These are phyloP conservation scores for Fraxinus excelsior DNA, from an alignment of 257 asterid species.

Conservation along the genomic window DNA sequence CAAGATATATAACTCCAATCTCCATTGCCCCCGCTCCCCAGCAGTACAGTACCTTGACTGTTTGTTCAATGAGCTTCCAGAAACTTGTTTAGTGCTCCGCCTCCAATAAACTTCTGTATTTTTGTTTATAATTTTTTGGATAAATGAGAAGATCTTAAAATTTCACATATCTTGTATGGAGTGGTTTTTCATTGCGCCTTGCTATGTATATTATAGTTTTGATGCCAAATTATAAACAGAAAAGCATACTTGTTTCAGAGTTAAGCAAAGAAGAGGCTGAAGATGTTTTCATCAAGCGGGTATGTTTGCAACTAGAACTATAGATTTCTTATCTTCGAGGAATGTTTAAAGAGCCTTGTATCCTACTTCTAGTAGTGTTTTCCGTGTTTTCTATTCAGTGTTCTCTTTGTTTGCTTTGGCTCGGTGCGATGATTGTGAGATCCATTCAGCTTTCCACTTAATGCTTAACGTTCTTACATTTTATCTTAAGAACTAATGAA, in stretches of 20 bases:
- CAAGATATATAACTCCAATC: no score
- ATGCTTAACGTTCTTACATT: neutral
- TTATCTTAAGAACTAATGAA: neutral
- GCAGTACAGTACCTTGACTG: no score
- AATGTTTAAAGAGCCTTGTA: neutral
- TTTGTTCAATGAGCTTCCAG: no score
- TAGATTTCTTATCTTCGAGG: neutral
- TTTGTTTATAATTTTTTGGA: no score
- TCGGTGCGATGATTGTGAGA: neutral
- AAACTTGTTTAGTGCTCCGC: no score
- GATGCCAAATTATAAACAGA: neutral
- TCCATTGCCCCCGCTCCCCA: no score
- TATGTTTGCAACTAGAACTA: constrained; percentile 22
- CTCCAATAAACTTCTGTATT: no score
- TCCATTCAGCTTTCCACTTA: neutral
- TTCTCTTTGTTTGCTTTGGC: neutral
- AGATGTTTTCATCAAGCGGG: constrained; percentile 79
- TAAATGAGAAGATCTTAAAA: no score
- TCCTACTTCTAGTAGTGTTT: neutral
- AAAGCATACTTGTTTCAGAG: constrained; percentile 45
- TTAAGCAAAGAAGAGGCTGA: constrained; percentile 73
- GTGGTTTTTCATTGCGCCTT: neutral
- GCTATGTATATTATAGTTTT: neutral
- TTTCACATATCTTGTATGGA: neutral
- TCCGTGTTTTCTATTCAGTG: neutral